Evolutionary conservation across 164 flowering plant species (phyloP).

Genomic region (Protea cynaroides): DNA sequence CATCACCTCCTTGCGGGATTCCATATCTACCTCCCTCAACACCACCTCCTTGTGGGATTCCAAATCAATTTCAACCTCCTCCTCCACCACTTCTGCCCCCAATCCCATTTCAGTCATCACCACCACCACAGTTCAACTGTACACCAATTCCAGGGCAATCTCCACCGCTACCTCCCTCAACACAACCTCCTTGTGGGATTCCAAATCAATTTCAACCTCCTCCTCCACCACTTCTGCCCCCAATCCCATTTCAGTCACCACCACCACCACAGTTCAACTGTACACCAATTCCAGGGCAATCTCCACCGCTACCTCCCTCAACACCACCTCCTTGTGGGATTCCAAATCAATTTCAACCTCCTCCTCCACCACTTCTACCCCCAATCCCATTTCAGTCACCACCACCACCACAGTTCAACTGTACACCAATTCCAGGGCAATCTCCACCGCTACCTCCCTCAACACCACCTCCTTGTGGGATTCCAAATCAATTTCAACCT

Average conservation of each 20-base stretch:
- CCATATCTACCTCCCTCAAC: too few species aligned
- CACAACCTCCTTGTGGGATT: too few species aligned
- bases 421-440: conserved; percentile 17
- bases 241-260: conserved; percentile 38
- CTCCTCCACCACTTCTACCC: too few species aligned
- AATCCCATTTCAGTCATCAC: conserved; percentile 26
- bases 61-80: not conserved
- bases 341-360: too few species aligned
- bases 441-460: conserved; percentile 12
- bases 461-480: too few species aligned
- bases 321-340: too few species aligned
- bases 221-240: conserved; percentile 14
- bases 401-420: conserved; percentile 5
- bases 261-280: conserved; percentile 11
- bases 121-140: conserved; percentile 15
- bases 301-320: not conserved
- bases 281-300: not conserved
- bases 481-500: too few species aligned
- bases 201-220: conserved; percentile 1
- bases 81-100: conserved; percentile 17
- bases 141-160: too few species aligned
- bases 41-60: too few species aligned
- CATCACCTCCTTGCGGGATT: too few species aligned
- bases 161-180: too few species aligned
- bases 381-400: too few species aligned